A percentile compares a stretch with the other conserved stretches of the same genome.
Conservation (phyloP, 1,284 basidiomycete genomes). For the Trichosporon sp. region DNA sequence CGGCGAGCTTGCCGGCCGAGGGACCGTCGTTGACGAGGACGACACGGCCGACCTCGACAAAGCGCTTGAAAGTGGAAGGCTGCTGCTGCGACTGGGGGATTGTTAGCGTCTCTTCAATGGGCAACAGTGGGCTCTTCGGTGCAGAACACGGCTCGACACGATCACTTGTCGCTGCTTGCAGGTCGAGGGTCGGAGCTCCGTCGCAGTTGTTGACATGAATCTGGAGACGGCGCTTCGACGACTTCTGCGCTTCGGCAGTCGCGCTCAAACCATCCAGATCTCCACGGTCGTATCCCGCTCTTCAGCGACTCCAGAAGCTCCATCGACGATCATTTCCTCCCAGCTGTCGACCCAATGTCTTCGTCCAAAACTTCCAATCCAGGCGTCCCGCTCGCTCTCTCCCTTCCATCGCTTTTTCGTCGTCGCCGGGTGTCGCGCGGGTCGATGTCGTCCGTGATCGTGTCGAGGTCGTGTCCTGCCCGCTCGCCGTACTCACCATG, state of each 20-base stretch:
- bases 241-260: not conserved
- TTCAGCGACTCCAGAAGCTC: not conserved
- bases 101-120: not conserved
- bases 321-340: not conserved
- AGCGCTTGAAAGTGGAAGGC: slow-evolving; percentile 88
- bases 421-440: not conserved
- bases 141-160: not conserved
- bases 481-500: slow-evolving; percentile 18
- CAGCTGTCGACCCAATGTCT: not conserved
- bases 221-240: not conserved
- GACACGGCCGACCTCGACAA: slow-evolving; percentile 98
- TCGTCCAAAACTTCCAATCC: not conserved
- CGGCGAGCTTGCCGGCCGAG: slow-evolving; percentile 81
- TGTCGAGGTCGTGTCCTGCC: not conserved
- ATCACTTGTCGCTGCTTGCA: not conserved
- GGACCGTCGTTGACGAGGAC: slow-evolving; percentile 92
- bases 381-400: not conserved
- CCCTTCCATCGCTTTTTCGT: not conserved
- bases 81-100: slow-evolving; percentile 29
- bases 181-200: not conserved
- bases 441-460: slow-evolving; percentile 6
- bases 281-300: not conserved
- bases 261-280: not conserved
- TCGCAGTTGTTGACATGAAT: not conserved
- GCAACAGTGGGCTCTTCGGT: not conserved